These are phyloP conservation scores for Phyllostachys edulis DNA, from an alignment of 176 grass and related monocot species.

Conservation along the genomic window DNA sequence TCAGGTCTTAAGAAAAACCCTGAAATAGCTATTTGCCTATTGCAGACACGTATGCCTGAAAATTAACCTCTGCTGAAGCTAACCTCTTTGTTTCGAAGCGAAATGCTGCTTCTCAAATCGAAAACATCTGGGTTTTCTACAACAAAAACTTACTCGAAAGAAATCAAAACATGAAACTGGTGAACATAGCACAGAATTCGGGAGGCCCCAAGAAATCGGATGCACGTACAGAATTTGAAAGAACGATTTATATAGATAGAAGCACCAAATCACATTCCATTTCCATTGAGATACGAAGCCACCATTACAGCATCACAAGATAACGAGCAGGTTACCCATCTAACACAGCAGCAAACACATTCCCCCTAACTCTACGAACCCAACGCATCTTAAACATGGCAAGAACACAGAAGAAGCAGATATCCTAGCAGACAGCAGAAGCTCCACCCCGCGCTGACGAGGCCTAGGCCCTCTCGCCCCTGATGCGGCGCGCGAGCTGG, in stretches of 20 bases:
- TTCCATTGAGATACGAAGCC: not conserved
- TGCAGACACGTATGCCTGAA: not conserved
- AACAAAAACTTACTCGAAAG: not conserved
- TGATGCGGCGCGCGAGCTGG: conserved; percentile 72
- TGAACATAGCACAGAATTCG: not conserved
- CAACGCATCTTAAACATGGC: not conserved
- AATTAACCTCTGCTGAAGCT: not conserved
- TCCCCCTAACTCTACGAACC: not conserved
- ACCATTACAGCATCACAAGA: conserved; percentile 13
- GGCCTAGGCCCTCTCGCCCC: conserved; percentile 62
- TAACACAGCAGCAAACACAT: not conserved
- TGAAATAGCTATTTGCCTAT: not conserved
- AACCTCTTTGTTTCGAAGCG: not conserved
- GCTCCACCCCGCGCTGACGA: no score
- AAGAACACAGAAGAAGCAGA: not conserved
- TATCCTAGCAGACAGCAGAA: not conserved
- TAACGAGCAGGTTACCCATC: conserved; percentile 19
- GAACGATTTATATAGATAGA: not conserved
- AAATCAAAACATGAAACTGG: not conserved
- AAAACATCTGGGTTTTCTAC: not conserved
- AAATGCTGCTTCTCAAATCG: not conserved
- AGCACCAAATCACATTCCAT: not conserved
- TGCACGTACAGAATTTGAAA: not conserved
- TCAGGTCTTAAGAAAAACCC: not conserved
- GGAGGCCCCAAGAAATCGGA: not conserved